Conservation (phyloP, 176 grass and related monocot genomes). For the Paspalum notatum region DNA sequence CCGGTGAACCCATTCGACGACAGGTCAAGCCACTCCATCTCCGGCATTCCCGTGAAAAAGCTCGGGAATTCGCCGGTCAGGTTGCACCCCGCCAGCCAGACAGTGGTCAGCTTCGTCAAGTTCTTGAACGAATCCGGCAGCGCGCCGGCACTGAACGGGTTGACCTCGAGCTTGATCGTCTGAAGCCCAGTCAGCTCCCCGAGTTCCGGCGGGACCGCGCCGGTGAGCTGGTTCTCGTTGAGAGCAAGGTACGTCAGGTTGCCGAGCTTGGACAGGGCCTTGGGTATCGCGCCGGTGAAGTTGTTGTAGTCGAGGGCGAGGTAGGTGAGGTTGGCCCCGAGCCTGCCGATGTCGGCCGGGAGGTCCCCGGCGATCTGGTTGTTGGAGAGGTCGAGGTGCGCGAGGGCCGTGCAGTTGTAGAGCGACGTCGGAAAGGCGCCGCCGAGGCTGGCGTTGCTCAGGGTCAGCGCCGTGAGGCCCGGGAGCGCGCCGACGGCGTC, state of each 20-base stretch:
- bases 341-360: slow-evolving; percentile 49
- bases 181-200: slow-evolving; percentile 54
- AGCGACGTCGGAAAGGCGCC: slow-evolving; percentile 58
- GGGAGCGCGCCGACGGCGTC: slow-evolving; percentile 53
- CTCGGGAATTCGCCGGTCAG: slow-evolving; percentile 60
- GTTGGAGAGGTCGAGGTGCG: slow-evolving; percentile 29
- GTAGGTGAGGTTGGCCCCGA: slow-evolving; percentile 5
- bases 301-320: slow-evolving; percentile 40
- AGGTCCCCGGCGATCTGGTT: slow-evolving; percentile 56
- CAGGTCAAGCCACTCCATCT: slow-evolving; percentile 54
- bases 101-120: slow-evolving; percentile 37
- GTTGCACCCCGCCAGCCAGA: slow-evolving; percentile 46
- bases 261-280: slow-evolving; percentile 26
- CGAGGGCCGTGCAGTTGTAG: slow-evolving; percentile 52
- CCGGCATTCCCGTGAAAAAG: slow-evolving; percentile 29
- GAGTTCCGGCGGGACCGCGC: slow-evolving; percentile 53
- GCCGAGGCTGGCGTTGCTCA: slow-evolving; percentile 58
- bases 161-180: slow-evolving; percentile 51
- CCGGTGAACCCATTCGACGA: slow-evolving; percentile 49
- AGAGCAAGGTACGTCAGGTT: slow-evolving; percentile 47
- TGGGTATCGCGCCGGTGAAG: slow-evolving; percentile 37
- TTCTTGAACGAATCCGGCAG: slow-evolving; percentile 67
- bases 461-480: slow-evolving; percentile 51
- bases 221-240: slow-evolving; percentile 52
- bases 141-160: slow-evolving; percentile 28